These are phyloP conservation scores for Polyplosphaeria fusca DNA, from an alignment of 495 filamentous ascomycete genomes.

Conservation along the genomic window DNA sequence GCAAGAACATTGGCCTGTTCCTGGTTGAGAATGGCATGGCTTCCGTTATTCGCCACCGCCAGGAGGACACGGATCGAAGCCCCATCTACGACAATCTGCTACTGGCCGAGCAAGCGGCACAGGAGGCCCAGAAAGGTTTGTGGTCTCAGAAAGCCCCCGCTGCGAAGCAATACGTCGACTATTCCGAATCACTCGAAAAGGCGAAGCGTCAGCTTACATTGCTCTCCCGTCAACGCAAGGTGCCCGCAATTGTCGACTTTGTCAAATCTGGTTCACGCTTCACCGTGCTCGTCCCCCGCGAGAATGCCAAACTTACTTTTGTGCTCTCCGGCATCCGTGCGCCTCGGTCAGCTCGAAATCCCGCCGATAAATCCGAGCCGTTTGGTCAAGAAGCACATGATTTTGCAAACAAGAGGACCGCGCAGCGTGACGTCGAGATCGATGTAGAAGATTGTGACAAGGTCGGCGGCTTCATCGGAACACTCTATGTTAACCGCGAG, in stretches of 20 bases:
- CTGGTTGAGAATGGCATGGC: constrained; percentile 89
- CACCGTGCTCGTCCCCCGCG: constrained; percentile 84
- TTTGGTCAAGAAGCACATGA: constrained; percentile 95
- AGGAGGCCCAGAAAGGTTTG: constrained; percentile 86
- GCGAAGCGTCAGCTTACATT: constrained; percentile 88
- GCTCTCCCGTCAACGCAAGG: constrained; percentile 81
- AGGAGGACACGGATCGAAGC: constrained; percentile 87
- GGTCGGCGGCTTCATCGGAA: constrained; percentile 94
- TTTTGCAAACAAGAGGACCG: constrained; percentile 76
- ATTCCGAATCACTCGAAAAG: constrained; percentile 88
- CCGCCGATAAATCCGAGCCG: constrained; percentile 80
- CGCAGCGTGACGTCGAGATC: constrained; percentile 95
- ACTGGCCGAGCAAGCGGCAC: constrained; percentile 79
- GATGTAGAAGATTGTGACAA: constrained; percentile 95
- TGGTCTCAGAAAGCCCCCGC: constrained; percentile 84
- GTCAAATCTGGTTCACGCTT: constrained; percentile 96
- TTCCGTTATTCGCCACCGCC: constrained; percentile 88
- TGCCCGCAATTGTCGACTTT: constrained; percentile 94
- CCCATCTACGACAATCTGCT: constrained; percentile 91
- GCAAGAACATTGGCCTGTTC: constrained; percentile 79
- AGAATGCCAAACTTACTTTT: constrained; percentile 91
- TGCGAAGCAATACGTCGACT: constrained; percentile 75
- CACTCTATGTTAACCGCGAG: constrained; percentile 89
- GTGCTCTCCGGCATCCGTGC: constrained; percentile 91
- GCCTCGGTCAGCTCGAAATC: constrained; percentile 79